A percentile compares a stretch with the other conserved stretches of the same genome.
Conservation (phyloP, 2,329 filamentous ascomycete genomes). For the Xylaria sp. region DNA sequence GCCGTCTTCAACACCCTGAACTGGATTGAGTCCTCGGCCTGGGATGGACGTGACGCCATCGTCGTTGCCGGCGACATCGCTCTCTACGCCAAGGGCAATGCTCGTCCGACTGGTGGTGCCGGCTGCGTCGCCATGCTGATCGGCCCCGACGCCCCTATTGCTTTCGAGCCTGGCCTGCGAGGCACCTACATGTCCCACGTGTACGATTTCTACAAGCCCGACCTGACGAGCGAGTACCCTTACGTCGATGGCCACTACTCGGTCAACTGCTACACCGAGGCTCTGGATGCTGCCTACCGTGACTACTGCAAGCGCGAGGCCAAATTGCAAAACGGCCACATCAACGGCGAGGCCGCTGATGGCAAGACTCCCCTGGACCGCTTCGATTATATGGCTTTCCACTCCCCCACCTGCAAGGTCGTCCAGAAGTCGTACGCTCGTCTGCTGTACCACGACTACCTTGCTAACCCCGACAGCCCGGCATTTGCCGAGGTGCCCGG, state of each 20-base stretch:
- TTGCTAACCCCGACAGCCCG: constrained; percentile 73
- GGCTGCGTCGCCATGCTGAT: constrained; percentile 83
- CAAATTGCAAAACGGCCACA: constrained; percentile 64
- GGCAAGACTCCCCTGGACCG: constrained; percentile 76
- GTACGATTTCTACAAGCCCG: constrained; percentile 93
- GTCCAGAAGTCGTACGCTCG: constrained; percentile 87
- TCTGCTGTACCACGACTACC: constrained; percentile 87
- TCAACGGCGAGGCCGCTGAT: constrained; percentile 57
- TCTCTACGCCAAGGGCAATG: constrained; percentile 84
- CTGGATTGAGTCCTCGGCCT: constrained; percentile 88
- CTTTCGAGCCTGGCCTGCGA: constrained; percentile 81
- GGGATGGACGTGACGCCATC: constrained; percentile 85
- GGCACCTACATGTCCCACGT: constrained; percentile 85
- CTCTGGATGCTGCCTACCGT: constrained; percentile 83
- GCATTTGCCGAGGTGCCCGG: constrained; percentile 79
- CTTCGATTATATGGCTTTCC: constrained; percentile 87
- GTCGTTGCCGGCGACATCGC: constrained; percentile 86
- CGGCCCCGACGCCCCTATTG: constrained; percentile 80
- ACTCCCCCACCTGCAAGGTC: constrained; percentile 87
- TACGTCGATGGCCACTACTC: constrained; percentile 88
- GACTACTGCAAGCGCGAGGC: constrained; percentile 81
- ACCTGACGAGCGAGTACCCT: constrained; percentile 87
- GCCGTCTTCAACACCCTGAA: constrained; percentile 85
- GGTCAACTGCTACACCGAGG: constrained; percentile 82
- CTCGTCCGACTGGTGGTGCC: constrained; percentile 83